Conservation (phyloP, 495 filamentous ascomycete genomes). For the Penicillium chermesinum region DNA sequence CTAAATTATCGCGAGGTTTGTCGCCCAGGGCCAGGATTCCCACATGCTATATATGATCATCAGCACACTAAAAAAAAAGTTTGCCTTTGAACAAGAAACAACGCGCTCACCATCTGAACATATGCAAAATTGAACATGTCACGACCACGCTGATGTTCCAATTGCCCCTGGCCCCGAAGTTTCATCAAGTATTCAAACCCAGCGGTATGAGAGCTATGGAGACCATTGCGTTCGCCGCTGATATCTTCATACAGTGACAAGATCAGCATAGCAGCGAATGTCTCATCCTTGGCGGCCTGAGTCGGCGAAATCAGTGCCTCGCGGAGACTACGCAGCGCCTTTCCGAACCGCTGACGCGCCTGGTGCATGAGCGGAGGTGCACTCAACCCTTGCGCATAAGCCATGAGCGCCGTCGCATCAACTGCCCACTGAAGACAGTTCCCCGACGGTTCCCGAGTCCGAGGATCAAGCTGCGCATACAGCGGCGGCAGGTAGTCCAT, state of each 20-base stretch:
- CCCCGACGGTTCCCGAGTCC: constrained; percentile 11
- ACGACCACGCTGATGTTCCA: constrained; percentile 30
- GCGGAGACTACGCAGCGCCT: constrained; percentile 29
- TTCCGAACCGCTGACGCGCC: constrained; percentile 33
- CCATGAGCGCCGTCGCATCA: constrained; percentile 36
- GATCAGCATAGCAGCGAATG: constrained; percentile 37
- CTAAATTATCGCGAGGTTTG: constrained; percentile 28
- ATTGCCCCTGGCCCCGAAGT: constrained; percentile 30
- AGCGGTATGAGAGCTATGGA: constrained; percentile 38
- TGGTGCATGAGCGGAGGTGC: constrained; percentile 25
- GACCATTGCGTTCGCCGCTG: constrained; percentile 34
- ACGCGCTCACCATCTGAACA: constrained; percentile 32
- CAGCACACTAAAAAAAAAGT: constrained; percentile 3
- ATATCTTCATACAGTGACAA: constrained; percentile 42
- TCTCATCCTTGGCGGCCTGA: constrained; percentile 37
- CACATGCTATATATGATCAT: constrained; percentile 25
- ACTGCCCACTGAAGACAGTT: constrained; percentile 36
- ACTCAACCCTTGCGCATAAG: constrained; percentile 30
- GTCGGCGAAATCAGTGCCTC: constrained; percentile 25
- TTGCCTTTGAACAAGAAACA: background rate
- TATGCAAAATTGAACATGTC: constrained; percentile 42
- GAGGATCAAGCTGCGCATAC: constrained; percentile 23
- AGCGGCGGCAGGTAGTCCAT: constrained; percentile 34
- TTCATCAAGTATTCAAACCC: constrained; percentile 40
- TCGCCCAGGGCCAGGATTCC: constrained; percentile 36